Base-by-base conservation (phyloP, 768 basidiomycete species). In the Boletus pseudo-olivaceus region DNA sequence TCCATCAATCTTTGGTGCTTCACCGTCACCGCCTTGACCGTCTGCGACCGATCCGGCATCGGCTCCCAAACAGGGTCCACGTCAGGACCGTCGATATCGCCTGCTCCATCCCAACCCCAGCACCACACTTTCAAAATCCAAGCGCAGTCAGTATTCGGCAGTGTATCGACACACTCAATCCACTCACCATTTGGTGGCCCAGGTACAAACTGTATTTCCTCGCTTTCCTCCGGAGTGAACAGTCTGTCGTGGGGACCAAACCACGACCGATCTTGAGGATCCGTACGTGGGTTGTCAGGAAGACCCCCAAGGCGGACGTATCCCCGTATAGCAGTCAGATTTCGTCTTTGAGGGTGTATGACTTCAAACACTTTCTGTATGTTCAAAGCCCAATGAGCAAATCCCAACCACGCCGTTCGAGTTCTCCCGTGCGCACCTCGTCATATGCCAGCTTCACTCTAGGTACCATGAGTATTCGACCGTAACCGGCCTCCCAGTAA, bases 61-160 rank as follows among this genome's bases (percentile, higher is more conserved):
- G 70, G 67, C 70, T 98, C 96, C 96, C 96, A 99, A 50, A 99
- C 89, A 7, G 96, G 96, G 62, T 98, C 96, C 7, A 99, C 92
- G 65, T 98, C 95, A 0, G 96, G 96, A 40, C 95, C 96, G 59
- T 98, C 96, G 23, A 99, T 81, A 67, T 99, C 96, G 19, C 96
- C 96, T 4, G 96, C 96, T 14, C 96, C 96, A 64, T 99, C 96
- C 96, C 96, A 99, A 19, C 96, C 96, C 96, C 96, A 98, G 68
- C 96, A 98, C 96, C 96, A 98, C 12, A 98, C 96, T 97, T 15
- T 64, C 38, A 27, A 1, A 45, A 56, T 34, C 10, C 42, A 33
- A 34, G 19, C 11, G 32, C n/a, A 38, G 14, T 65, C 39, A 65
- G 48, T 45, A 53, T 33, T 19, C 12, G 23, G 20, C 5, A 17